A percentile compares a stretch with the other conserved stretches of the same genome.
Evolutionary conservation across 1,284 basidiomycete species (phyloP).

Genomic region (Malassezia vespertilionis): DNA sequence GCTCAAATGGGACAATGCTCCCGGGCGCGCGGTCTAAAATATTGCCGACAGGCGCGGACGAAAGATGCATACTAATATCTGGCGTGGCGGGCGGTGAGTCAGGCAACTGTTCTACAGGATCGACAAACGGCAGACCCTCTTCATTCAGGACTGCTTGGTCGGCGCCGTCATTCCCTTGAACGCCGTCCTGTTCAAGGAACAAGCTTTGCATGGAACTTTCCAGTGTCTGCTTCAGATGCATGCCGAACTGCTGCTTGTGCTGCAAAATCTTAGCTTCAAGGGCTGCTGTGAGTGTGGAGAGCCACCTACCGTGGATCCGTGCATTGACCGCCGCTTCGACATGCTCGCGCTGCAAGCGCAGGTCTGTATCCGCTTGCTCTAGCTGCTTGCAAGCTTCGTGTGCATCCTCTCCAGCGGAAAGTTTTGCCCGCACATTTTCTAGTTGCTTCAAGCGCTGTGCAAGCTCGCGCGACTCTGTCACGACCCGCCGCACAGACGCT

Average conservation of each 20-base stretch:
- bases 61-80: background rate
- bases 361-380: no score
- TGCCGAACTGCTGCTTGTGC: conserved; percentile 7
- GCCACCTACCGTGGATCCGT: background rate
- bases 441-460: no score
- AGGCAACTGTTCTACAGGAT: conserved; percentile 30
- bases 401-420: no score
- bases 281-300: background rate
- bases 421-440: no score
- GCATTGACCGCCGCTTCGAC: no score
- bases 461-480: no score
- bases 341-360: no score
- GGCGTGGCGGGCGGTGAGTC: conserved; percentile 17
- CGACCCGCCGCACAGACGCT: no score
- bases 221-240: background rate
- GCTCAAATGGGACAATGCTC: conserved; percentile 10
- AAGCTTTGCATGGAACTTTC: background rate
- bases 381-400: no score
- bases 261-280: background rate
- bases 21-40: conserved; percentile 12
- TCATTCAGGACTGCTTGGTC: conserved; percentile 40
- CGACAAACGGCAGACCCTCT: conserved; percentile 44
- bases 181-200: background rate
- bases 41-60: conserved; percentile 2
- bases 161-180: background rate